These are phyloP conservation scores for Atkinsonella texensis DNA, from an alignment of 2,329 filamentous ascomycete species.

Conservation along the genomic window DNA sequence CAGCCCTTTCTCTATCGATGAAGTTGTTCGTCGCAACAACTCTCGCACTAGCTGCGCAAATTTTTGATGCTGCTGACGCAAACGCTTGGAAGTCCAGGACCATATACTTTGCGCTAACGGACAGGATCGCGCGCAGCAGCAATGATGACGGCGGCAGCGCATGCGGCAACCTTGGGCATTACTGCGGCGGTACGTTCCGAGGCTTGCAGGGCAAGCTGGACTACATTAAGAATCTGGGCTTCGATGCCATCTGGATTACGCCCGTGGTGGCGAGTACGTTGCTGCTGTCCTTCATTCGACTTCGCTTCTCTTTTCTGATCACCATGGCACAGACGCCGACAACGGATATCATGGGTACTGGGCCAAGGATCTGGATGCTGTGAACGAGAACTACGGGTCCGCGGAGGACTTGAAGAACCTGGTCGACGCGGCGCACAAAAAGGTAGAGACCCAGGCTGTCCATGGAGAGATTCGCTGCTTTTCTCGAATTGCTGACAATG, in stretches of 20 bases:
- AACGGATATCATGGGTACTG: conserved; percentile 44
- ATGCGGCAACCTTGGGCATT: conserved; percentile 30
- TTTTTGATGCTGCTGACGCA: conserved; percentile 18
- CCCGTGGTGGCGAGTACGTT: conserved; percentile 36
- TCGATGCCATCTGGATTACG: conserved; percentile 47
- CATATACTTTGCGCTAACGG: conserved; percentile 47
- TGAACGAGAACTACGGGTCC: conserved; percentile 49
- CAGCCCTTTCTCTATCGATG: not conserved
- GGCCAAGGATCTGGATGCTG: conserved; percentile 33
- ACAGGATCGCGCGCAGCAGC: conserved; percentile 36
- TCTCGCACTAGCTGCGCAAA: not conserved
- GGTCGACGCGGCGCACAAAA: conserved; percentile 42
- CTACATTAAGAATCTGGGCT: conserved; percentile 51
- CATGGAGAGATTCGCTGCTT: too few species aligned
- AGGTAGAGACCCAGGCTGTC: too few species aligned
- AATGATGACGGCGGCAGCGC: conserved; percentile 30
- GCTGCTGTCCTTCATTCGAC: too few species aligned
- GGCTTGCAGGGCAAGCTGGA: conserved; percentile 48
- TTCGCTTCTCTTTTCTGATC: not conserved
- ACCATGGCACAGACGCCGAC: conserved; percentile 17
- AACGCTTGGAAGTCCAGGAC: conserved; percentile 39
- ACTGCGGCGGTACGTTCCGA: conserved; percentile 49
- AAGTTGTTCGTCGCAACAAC: not conserved
- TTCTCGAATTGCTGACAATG: not conserved
- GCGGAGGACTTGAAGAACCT: conserved; percentile 45